A percentile compares a stretch with the other conserved stretches of the same genome.
Conservation (phyloP, 2,329 filamentous ascomycete genomes). For the Emergomyces orientalis region DNA sequence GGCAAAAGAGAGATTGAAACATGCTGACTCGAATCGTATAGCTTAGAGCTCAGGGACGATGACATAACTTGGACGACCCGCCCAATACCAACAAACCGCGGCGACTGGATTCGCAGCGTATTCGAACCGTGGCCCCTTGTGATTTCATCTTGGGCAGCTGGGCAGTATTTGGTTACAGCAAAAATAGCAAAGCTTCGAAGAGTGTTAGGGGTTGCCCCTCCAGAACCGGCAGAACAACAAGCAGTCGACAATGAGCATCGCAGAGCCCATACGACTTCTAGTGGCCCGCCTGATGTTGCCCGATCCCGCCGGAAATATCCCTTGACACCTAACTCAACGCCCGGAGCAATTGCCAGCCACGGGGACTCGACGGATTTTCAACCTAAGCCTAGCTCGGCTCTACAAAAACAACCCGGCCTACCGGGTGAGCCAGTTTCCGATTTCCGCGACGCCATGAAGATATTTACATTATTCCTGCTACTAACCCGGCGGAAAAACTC, state of each 20-base stretch:
- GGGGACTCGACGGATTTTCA: not conserved
- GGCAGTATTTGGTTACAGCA: not conserved
- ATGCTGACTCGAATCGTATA: conserved; percentile 1
- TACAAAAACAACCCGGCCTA: not conserved
- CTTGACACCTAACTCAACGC: not conserved
- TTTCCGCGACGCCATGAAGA: not conserved
- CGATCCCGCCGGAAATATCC: not conserved
- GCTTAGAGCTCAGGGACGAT: conserved; percentile 12
- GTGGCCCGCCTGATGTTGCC: not conserved
- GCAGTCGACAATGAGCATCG: not conserved
- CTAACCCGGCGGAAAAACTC: not conserved
- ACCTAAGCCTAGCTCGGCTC: not conserved
- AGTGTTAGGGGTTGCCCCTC: not conserved
- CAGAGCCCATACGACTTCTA: not conserved
- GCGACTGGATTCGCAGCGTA: conserved; percentile 11
- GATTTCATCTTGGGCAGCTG: conserved; percentile 2
- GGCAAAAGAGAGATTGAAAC: not conserved
- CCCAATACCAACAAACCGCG: conserved; percentile 10
- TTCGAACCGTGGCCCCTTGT: conserved; percentile 5
- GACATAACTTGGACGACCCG: conserved; percentile 8
- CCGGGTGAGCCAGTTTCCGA: not conserved
- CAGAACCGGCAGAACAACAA: not conserved
- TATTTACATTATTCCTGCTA: not conserved
- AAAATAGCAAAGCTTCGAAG: not conserved
- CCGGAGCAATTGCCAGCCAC: not conserved